phyloP scores from a whole-genome alignment of 225 moss, liverwort and hornwort genomes.

The Ulota crispa region DNA sequence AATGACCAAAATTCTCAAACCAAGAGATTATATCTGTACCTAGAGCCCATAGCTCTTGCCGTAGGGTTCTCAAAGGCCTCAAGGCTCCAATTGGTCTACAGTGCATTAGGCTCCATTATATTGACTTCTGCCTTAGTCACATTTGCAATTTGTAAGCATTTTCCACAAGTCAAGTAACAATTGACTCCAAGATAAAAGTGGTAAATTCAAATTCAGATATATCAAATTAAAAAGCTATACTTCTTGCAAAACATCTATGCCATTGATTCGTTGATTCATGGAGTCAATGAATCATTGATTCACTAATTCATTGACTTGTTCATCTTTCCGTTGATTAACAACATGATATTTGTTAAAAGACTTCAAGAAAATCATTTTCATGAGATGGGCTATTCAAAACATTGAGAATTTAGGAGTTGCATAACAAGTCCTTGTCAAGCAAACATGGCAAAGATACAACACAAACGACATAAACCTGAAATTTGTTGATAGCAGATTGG shows the following conservation, averaged over 20 bases:
- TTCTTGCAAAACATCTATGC: too few species aligned
- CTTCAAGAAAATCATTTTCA: too few species aligned
- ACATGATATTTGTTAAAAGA: too few species aligned
- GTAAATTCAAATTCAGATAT: too few species aligned
- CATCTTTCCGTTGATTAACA: too few species aligned
- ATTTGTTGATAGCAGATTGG: conserved; percentile 86
- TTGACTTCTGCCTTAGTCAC: conserved; percentile 61
- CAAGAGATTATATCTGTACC: conserved; percentile 37
- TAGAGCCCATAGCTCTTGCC: conserved; percentile 79
- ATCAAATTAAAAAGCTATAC: too few species aligned
- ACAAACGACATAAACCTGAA: conserved; percentile 57
- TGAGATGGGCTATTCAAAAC: too few species aligned
- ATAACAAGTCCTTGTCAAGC: background rate
- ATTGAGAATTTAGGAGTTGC: background rate
- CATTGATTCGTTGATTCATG: too few species aligned
- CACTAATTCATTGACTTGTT: too few species aligned
- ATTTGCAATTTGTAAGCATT: conserved; percentile 66
- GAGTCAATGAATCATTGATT: too few species aligned
- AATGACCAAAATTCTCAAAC: conserved; percentile 27
- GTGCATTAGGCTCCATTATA: conserved; percentile 74
- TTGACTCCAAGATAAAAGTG: too few species aligned
- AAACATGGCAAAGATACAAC: background rate
- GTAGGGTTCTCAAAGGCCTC: conserved; percentile 87
- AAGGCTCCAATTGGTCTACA: conserved; percentile 77
- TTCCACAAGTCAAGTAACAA: background rate